Evolutionary conservation across 768 basidiomycete species (phyloP), one percentile per base, ranked within the genome.

Genomic region (Trametes punicea): DNA sequence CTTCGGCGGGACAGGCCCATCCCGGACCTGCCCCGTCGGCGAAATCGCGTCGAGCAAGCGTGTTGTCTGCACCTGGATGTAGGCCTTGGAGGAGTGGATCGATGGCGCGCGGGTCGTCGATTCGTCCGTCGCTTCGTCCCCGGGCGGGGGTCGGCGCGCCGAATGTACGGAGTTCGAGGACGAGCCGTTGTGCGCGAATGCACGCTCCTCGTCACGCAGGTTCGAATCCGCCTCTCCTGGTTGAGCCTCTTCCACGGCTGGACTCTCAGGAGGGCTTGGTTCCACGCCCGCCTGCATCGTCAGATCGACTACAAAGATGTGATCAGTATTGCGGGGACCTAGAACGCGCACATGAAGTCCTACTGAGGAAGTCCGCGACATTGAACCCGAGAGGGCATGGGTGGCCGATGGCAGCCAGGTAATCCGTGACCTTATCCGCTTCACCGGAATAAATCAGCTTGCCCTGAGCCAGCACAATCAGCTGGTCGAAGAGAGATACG

Each of bases 281-380:
- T 80, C 78, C 27, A 72, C 70, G 55, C 69, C 66, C 47, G 65
- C 76, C 61, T 73, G 75, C 70, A 71, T 75, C n/a, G 72, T 81
- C 61, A 74, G 67, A 65, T 74, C 77, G 64, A 71, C 72, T 77
- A 47, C 1, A 53, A 7, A 36, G 21, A 2, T 29, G 25, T 15
- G 10, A 21, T 61, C 38, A 67, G 45, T 6, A 25, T n/a, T 50
- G 42, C 11, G 11, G 16, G 20, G 23, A 53, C 4, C 2, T 26
- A 4, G 13, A 1, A 21, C 25, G 21, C 18, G 26, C 27, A 25
- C 46, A 23, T 54, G 47, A 55, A 7, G 38, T 80, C 89, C 51
- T 67, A 95, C 94, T 98, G 54, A 98, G 74, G 72, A 85, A 98
- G 73, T 99, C 97, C 0, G 96, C 97, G 61, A 98, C 90, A 67